phyloP scores from a whole-genome alignment of 306 rosid species.

The Pueraria montana region DNA sequence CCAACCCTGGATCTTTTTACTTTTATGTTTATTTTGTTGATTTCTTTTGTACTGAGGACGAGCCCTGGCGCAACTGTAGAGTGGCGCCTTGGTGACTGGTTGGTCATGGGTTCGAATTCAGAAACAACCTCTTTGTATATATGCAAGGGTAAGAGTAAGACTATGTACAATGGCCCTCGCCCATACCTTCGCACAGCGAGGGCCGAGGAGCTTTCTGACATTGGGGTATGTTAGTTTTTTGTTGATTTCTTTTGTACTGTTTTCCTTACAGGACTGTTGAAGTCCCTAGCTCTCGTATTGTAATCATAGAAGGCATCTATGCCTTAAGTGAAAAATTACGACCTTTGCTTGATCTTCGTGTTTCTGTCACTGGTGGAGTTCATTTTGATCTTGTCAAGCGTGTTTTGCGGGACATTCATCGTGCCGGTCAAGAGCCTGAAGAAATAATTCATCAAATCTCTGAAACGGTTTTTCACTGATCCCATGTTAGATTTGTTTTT shows the following conservation, averaged over 20 bases:
- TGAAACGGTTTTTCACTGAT: conserved; percentile 83
- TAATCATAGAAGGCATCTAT: conserved; percentile 93
- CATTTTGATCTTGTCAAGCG: conserved; percentile 99
- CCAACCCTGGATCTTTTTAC: conserved; percentile 11
- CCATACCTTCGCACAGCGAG: too few species aligned
- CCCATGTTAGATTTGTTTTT: conserved; percentile 45
- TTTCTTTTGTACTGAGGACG: conserved; percentile 22
- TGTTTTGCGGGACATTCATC: conserved; percentile 95
- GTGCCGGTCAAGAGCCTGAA: conserved; percentile 99
- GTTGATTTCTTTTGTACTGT: conserved; percentile 40
- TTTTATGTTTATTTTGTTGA: conserved; percentile 26
- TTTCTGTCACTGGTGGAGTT: conserved; percentile 97
- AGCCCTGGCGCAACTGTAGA: too few species aligned
- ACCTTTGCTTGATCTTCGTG: conserved; percentile 94
- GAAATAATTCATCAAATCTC: conserved; percentile 98
- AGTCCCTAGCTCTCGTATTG: conserved; percentile 89
- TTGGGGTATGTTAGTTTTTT: background rate
- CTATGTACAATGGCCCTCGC: too few species aligned
- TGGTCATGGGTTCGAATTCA: too few species aligned
- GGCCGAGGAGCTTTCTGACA: too few species aligned
- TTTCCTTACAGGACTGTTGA: conserved; percentile 77
- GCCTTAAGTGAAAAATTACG: conserved; percentile 91
- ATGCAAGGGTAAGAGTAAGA: too few species aligned
- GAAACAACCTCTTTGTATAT: too few species aligned
- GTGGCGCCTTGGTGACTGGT: too few species aligned